Evolutionary conservation across 371 early-diverging fungal species (phyloP), one percentile per base, ranked within the genome.

Genomic region (Mortierella sp.): DNA sequence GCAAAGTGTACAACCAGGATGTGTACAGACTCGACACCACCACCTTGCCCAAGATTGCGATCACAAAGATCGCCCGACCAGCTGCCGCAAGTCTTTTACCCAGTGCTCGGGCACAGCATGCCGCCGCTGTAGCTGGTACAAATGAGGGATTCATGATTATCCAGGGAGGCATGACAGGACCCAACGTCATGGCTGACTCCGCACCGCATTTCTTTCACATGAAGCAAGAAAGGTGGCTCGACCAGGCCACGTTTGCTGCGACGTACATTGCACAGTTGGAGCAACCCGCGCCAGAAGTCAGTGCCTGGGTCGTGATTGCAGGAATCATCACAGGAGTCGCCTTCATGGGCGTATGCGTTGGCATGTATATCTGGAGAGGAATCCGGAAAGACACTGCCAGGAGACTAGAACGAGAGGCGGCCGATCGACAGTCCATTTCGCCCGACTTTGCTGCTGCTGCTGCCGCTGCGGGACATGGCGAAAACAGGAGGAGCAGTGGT

Each of bases 311-410:
- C n/a, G 75, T 86, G 57, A 72, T 86, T 47, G 31, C 71, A 2
- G 70, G 72, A 11, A 86, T 86, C 73, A 2, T 86, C 45, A 80
- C 80, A 13, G 75, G 80, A 48, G 80, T 80, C 6, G 19, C 74
- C 2, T 26, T 78, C 8, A 52, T 86, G 5, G 87, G 82, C 19
- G 78, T n/a, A 26, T 71, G 63, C 42, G 82, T 82, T 11, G 74
- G 52, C 1, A 50, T 50, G 13, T 86, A 80, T 55, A 82, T 86
- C 74, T 72, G 75, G 70, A 80, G 48, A 28, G 87, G 87, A 2
- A n/a, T 79, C 24, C 44, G 68, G 19, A 74, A 82, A 16, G 80
- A 82, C 6, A 78, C 80, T 16, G 34, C 38, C 14, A 73, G 68
- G 55, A 65, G 80, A 60, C 70, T 31, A 1, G 28, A 73, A 50